A percentile compares a stretch with the other conserved stretches of the same genome.
Evolutionary conservation across 441 rosid genomes (phyloP).

Genomic region (Brassica balearica): DNA sequence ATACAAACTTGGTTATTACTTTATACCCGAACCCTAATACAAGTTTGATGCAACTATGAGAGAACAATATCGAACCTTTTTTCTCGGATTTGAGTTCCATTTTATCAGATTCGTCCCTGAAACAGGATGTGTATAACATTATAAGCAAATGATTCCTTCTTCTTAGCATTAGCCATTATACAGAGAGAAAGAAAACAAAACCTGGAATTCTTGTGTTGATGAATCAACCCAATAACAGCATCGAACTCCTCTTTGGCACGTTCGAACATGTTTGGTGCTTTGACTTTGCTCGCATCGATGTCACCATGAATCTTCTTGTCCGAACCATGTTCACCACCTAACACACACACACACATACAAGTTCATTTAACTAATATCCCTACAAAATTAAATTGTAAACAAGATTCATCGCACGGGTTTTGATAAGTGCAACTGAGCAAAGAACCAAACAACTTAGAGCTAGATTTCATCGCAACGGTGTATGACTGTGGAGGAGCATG

Average conservation of each 20-base stretch:
- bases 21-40: not conserved
- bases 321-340: constrained; percentile 22
- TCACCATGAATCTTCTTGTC: constrained; percentile 3
- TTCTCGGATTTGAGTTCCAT: constrained; percentile 36
- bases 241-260: constrained; percentile 73
- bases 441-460: not conserved
- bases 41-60: not conserved
- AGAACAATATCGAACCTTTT: constrained; percentile 26
- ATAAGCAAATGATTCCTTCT: too few relatives aligned
- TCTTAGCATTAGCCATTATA: not conserved
- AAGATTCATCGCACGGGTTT: not conserved
- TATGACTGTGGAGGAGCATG: not conserved
- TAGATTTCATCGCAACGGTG: not conserved
- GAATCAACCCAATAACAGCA: constrained; percentile 59
- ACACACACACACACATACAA: constrained; percentile 1
- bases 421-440: not conserved
- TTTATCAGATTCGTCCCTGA: constrained; percentile 21
- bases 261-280: constrained; percentile 66
- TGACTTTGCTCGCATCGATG: constrained; percentile 57
- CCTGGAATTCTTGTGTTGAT: constrained; percentile 41
- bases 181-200: not conserved
- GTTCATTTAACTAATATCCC: too few relatives aligned
- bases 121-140: not conserved
- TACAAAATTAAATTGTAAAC: too few relatives aligned
- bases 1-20: not conserved